Evolutionary conservation across 129 eudicot species (phyloP).

Genomic region (Gnaphalium uliginosum): DNA sequence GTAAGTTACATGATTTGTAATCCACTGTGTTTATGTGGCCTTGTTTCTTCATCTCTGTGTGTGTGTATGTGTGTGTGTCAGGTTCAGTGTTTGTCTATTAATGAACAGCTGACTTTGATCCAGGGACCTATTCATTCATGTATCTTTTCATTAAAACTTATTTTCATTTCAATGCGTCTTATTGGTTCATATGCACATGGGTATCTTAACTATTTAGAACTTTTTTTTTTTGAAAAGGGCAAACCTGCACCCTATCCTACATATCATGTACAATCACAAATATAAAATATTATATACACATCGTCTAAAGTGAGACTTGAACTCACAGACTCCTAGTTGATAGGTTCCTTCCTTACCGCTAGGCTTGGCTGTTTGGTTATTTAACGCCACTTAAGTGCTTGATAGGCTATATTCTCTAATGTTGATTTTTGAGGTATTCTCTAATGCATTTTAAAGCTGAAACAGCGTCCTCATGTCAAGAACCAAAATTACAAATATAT

Average conservation of each 20-base stretch:
- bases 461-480: not conserved
- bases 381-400: not conserved
- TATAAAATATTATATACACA: not conserved
- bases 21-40: too few relatives aligned
- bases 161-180: not conserved
- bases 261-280: not conserved
- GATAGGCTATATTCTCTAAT: not conserved
- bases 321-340: not conserved
- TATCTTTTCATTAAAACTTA: too few relatives aligned
- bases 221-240: not conserved
- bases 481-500: not conserved
- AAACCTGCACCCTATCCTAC: not conserved
- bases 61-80: too few relatives aligned
- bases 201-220: not conserved
- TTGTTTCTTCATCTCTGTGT: too few relatives aligned
- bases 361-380: not conserved
- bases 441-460: not conserved
- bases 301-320: not conserved
- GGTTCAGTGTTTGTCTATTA: too few relatives aligned
- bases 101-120: not conserved
- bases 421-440: not conserved
- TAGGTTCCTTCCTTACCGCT: not conserved
- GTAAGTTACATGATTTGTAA: too few relatives aligned
- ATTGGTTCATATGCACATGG: not conserved
- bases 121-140: not conserved